Evolutionary conservation across 202 grass and related monocot species (phyloP), one percentile per base, ranked within the genome.

Genomic region (Elaeis oleifera): DNA sequence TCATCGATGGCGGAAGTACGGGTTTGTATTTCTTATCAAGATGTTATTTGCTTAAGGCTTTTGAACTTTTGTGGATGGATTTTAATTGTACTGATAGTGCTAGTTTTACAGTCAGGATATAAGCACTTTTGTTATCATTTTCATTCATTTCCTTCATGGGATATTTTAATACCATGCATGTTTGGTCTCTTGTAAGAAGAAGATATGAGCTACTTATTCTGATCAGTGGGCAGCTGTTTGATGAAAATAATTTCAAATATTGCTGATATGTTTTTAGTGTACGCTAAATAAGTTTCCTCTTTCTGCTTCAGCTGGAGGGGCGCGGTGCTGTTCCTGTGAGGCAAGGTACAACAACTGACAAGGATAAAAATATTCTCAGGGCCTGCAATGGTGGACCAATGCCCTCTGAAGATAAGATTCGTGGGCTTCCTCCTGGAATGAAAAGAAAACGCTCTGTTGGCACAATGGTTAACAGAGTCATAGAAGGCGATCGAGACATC

Each of bases 381-480:
- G 51, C 32, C 67, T 57, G 73, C 64, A 76, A 68, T 70, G 68
- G 69, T 22, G 84, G 60, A 11, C 48, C 74, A 29, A 53, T 72
- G 64, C 60, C 63, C 55, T 70, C 76, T 61, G 85, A 95, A 57
- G 90, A 87, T 6, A 95, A 95, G 68, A 65, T 80, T 44, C 77
- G 69, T 32, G 64, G 27, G 54, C 71, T 90, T 56, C 69, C 85
- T 61, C 67, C 87, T 31, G 85, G 76, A 61, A 36, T 89, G 71
- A 90, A 77, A 71, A 68, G 85, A 27, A 95, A 72, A 28, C 79
- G 85, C 58, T 95, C 90, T 69, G 71, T 90, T 61, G 85, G 90
- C 25, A 84, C 83, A 55, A 79, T 87, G 83, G 74, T 82, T 52
- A 86, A 64, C 75, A 83, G 90, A 71, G 56, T 58, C 28, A 86